A percentile compares a stretch with the other conserved stretches of the same genome.
Evolutionary conservation across 2,329 filamentous ascomycete genomes (phyloP).

Genomic region (Stagonosporopsis tanaceti): DNA sequence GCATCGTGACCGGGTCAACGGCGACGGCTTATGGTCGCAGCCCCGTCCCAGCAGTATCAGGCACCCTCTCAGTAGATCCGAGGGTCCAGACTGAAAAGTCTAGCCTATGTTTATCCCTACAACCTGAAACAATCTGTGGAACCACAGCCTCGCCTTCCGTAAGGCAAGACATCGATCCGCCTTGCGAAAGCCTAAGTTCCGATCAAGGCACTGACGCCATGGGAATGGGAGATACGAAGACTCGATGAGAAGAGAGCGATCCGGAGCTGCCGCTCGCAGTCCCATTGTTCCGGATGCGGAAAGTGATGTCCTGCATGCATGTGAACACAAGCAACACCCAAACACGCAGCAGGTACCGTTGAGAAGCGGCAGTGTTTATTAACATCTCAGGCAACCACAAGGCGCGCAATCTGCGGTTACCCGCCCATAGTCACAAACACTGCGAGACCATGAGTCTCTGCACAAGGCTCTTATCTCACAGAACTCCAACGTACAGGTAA

Average conservation of each 20-base stretch:
- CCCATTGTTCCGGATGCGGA: slow-evolving; percentile 33
- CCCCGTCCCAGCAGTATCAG: neutral
- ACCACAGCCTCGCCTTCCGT: slow-evolving; percentile 12
- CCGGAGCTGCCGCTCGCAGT: slow-evolving; percentile 7
- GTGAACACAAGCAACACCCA: slow-evolving; percentile 4
- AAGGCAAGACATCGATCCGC: slow-evolving; percentile 18
- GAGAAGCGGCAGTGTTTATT: neutral
- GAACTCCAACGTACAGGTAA: neutral
- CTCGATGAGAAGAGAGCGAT: neutral
- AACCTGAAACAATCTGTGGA: slow-evolving; percentile 4
- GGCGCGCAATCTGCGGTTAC: neutral
- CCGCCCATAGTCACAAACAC: neutral
- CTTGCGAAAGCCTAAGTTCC: neutral
- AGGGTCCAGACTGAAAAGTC: neutral
- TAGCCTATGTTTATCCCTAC: neutral
- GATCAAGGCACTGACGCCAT: neutral
- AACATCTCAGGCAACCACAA: neutral
- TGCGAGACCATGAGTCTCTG: neutral
- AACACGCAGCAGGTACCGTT: neutral
- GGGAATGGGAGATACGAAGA: too few relatives aligned
- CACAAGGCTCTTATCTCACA: neutral
- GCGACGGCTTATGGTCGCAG: slow-evolving; percentile 1
- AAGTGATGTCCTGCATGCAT: slow-evolving; percentile 8
- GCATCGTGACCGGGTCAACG: slow-evolving; percentile 16
- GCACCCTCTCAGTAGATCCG: neutral